Base-by-base conservation (phyloP, 352 stramenopile species). In the Blastocystis sp. region DNA sequence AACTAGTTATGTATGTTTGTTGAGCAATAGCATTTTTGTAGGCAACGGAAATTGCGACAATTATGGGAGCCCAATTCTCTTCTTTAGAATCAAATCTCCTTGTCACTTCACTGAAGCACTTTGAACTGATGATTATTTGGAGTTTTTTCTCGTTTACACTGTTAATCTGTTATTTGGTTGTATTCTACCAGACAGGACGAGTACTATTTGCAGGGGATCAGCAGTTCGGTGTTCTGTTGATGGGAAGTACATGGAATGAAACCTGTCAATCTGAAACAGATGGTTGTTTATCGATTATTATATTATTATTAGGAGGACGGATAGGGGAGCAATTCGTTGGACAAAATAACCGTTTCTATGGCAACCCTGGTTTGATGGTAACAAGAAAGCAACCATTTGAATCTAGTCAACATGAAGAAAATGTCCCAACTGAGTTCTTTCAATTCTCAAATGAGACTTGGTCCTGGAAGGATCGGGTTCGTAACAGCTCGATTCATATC, bases 1-100 rank as follows among this genome's bases (percentile, higher is more conserved):
- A 64, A 60, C 6, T 81, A 81, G 51, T 70, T 70, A 24, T 35
- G 33, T 78, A 7, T 76, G 17, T 76, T 54, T 76, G 6, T 76
- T 76, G 64, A 56, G n/a, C 40, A 58, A 22, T 22, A 13, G 51
- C 51, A 58, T 58, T 58, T n/a, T 48, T 48, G 40, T 48, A 9
- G 40, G 9, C 4, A 35, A 64, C 9, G 13, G 9, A 13, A 35
- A 35, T 64, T 27, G n/a, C n/a, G n/a, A 13, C n/a, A 64, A 64
- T 64, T 64, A 9, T 4, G 57, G 13, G 4, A 75, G 24, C 30
- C 35, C 30, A n/a, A 75, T 66, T 66, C 17, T 7, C 15, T 66
- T 66, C 58, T 37, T 6, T 15, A 17, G 24, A 22, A 48, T 17
- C 24, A 30, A 30, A 54, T 37, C 48, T 48, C 0, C 0, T 76